These are phyloP conservation scores for Heteromeles arbutifolia DNA, from an alignment of 306 rosid genomes.

Conservation along the genomic window DNA sequence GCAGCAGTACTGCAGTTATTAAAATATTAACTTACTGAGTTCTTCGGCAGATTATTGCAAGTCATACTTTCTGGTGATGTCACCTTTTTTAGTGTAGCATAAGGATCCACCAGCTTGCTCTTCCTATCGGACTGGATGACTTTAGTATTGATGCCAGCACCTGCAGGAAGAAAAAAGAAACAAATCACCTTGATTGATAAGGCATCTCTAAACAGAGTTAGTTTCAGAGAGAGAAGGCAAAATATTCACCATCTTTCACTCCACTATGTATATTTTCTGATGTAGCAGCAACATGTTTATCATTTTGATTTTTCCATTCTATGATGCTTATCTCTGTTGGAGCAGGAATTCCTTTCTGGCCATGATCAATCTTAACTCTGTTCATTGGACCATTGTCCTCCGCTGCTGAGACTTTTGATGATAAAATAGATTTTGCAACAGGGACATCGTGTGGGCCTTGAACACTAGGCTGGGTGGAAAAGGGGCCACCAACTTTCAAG, in stretches of 20 bases:
- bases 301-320: constrained; percentile 34
- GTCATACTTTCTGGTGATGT: constrained; percentile 30
- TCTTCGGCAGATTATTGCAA: constrained; percentile 31
- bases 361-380: constrained; percentile 26
- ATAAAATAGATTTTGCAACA: constrained; percentile 30
- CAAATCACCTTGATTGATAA: neutral
- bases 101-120: constrained; percentile 35
- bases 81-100: constrained; percentile 27
- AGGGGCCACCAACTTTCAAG: constrained; percentile 40
- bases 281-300: constrained; percentile 32
- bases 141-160: constrained; percentile 28
- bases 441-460: constrained; percentile 32
- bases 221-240: constrained; percentile 15
- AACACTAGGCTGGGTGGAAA: constrained; percentile 26
- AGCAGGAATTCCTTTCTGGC: constrained; percentile 33
- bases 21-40: constrained; percentile 45
- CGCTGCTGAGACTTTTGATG: constrained; percentile 35
- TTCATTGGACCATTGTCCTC: constrained; percentile 26
- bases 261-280: constrained; percentile 40
- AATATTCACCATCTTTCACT: constrained; percentile 46
- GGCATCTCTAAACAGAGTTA: neutral
- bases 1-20: constrained; percentile 3
- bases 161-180: constrained; percentile 35
- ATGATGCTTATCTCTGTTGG: constrained; percentile 37
- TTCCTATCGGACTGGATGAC: constrained; percentile 38